Conservation (phyloP, 2,329 filamentous ascomycete species). For the Aspergillus fischeri region DNA sequence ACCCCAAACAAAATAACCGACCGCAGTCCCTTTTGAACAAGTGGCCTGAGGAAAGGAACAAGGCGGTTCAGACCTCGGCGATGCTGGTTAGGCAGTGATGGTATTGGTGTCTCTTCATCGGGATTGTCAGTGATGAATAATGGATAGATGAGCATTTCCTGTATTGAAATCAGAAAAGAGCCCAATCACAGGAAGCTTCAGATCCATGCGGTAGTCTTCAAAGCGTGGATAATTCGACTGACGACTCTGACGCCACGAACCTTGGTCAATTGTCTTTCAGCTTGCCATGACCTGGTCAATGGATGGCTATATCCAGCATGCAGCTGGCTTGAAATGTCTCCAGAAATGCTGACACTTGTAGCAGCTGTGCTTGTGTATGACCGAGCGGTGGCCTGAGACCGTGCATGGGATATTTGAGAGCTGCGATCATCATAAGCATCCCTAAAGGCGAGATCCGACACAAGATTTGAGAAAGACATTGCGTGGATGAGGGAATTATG, state of each 20-base stretch:
- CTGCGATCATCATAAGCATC: constrained; percentile 42
- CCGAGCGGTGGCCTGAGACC: constrained; percentile 35
- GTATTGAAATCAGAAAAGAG: constrained; percentile 2
- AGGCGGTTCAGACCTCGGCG: constrained; percentile 85
- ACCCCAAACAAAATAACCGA: constrained; percentile 97
- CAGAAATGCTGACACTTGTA: constrained; percentile 50
- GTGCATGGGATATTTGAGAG: constrained; percentile 41
- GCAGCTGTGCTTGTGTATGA: constrained; percentile 47
- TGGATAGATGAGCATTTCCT: constrained; percentile 99
- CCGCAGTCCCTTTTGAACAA: constrained; percentile 82
- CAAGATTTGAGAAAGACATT: constrained; percentile 50
- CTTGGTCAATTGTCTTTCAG: constrained; percentile 81
- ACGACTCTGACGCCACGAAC: constrained; percentile 41
- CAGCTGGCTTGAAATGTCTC: constrained; percentile 75
- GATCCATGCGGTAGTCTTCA: background rate
- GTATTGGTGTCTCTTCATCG: constrained; percentile 85
- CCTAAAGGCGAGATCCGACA: constrained; percentile 47
- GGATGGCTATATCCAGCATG: constrained; percentile 81
- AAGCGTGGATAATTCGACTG: background rate
- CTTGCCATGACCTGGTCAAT: constrained; percentile 74
- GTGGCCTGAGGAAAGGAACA: constrained; percentile 76
- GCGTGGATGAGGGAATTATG: background rate
- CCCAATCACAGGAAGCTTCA: background rate
- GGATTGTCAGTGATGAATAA: constrained; percentile 93
- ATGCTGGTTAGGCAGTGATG: constrained; percentile 84